Base-by-base conservation (phyloP, 2,329 filamentous ascomycete species). In the Allantophomopsis lycopodina region DNA sequence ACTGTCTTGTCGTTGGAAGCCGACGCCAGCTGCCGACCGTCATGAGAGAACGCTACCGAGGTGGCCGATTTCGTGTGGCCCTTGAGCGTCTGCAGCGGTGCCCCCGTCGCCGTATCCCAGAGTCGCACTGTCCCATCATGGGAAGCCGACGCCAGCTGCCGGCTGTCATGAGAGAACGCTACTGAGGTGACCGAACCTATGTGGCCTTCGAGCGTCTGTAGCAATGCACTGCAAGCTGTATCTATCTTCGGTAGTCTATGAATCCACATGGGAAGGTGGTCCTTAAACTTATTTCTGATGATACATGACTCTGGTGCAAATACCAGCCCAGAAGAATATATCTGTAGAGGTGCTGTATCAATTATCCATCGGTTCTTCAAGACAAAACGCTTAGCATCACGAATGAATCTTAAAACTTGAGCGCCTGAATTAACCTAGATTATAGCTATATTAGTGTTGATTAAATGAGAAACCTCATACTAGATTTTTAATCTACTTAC, bases 231-330 rank as follows among this genome's bases (percentile, higher is more conserved):
- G 36, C 42, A 44, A 13, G 35, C 32, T 8, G 12, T 4, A 21
- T 37, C 18, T 35, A 38, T 16, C n/a, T 44, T 35, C 36, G 42
- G 40, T 36, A 21, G n/a, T 13, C 14, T 32, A 35, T 20, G n/a
- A 30, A 44, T 42, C 42, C 40, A 44, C 35, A 21, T n/a, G 12
- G 39, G 37, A 13, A 42, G 36, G 23, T 36, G 14, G 13, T 23
- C 12, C 14, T 35, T 8, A 32, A 44, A 50, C 5, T 10, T 36
- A 5, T 32, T 41, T 14, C 55, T 46, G 16, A 57, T 36, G 14
- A 51, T 39, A 39, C 54, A 56, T 10, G 38, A 31, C 14, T 44
- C 30, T 32, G 55, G 58, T 12, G 52, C 46, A 44, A 61, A 60
- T 32, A 43, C 44, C 18, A 46, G 53, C 16, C 35, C 53, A 32